Conservation (phyloP, 2,329 filamentous ascomycete genomes). For the Ustulina deusta region DNA sequence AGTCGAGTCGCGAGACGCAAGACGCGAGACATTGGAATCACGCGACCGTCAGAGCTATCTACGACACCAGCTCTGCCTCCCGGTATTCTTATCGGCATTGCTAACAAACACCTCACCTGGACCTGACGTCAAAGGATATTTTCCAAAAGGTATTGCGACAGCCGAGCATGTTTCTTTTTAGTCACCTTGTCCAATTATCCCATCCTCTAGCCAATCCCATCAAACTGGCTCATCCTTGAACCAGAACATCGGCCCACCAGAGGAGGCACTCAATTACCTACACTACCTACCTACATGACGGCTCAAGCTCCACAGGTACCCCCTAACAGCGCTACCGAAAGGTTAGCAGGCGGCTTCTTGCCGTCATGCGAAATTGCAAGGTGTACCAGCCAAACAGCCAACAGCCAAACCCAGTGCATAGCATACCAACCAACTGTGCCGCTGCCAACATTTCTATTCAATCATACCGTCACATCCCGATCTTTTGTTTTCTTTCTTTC, state of each 20-base stretch:
- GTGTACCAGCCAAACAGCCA: conserved; percentile 10
- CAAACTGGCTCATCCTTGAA: neutral
- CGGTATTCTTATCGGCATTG: no score
- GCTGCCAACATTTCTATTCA: neutral
- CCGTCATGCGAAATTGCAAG: conserved; percentile 8
- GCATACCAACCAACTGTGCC: conserved; percentile 5
- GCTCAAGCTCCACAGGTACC: neutral
- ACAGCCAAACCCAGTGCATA: neutral
- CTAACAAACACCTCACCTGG: neutral
- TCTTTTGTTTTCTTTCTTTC: neutral
- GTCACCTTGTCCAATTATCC: neutral
- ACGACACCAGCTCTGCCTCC: no score
- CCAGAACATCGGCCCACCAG: conserved; percentile 11
- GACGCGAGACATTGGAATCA: no score
- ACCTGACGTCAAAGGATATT: no score
- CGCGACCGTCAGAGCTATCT: no score
- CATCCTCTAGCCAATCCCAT: no score
- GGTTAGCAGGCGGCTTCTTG: conserved; percentile 6
- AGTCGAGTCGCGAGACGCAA: no score
- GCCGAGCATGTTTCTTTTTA: neutral
- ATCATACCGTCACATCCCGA: neutral
- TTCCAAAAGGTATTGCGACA: no score
- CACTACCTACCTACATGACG: no score
- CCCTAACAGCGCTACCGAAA: neutral
- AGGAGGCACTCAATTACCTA: neutral